Base-by-base conservation (phyloP, 1,284 basidiomycete genomes). In the Retiboletus flavoniger region DNA sequence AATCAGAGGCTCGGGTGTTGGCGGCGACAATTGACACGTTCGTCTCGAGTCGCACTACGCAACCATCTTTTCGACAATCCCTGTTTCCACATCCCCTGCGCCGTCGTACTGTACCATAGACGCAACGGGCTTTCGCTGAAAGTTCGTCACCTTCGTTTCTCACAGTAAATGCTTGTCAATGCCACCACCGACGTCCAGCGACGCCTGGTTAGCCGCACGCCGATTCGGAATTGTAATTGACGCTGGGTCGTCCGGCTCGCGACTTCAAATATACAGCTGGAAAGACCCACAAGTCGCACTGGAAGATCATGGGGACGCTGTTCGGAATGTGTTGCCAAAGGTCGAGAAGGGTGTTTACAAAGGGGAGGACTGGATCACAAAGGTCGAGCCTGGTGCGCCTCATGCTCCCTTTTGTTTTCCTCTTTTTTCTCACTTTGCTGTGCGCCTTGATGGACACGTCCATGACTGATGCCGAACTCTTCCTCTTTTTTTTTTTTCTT, bases 251-350 rank as follows among this genome's bases (percentile, higher is more conserved):
- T 98, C 95, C 11, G 96, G 96, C 35, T 98, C 95, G 7, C 81
- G 97, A 47, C 79, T 98, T 45, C 95, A 97, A 73, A 93, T 99
- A 61, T 99, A 99, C 77, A 95, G 92, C 66, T 99, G 96, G 96
- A 86, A 82, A 60, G 91, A 98, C 70, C 85, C 93, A 17, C 79
- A 83, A 50, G 72, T 80, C 14, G 74, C 82, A 21, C 71, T 74
- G 5, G 60, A 77, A 48, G 73, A 78, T 39, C 72, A 78, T 51
- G 79, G 75, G 41, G 76, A 76, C 50, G 65, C 71, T 14, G 75
- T 80, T 4, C 74, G 76, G 13, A 69, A 76, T 56, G 71, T 74
- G 16, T 73, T 98, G 26, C 94, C 93, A 24, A 84, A 84, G 61
- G 91, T 99, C 17, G 95, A 95, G 72, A 98, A 96, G 69, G 96